phyloP scores from a whole-genome alignment of 352 stramenopile genomes.

The Plasmopara halstedii region DNA sequence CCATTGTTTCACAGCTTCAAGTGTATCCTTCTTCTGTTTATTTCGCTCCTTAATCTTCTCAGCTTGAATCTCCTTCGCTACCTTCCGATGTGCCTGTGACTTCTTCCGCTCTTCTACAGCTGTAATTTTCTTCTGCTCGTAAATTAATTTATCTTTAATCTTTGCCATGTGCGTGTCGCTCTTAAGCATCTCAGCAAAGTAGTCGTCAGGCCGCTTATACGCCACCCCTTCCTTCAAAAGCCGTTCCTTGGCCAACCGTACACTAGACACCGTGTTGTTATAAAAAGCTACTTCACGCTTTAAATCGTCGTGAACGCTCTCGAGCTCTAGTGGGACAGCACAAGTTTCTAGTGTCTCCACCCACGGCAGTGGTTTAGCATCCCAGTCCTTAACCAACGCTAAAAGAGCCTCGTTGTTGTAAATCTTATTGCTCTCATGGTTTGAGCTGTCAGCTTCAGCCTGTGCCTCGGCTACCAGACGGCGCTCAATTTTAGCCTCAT shows the following conservation, averaged over 20 bases:
- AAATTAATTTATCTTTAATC: slow-evolving; percentile 98
- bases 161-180: slow-evolving; percentile 93
- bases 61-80: slow-evolving; percentile 91
- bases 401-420: slow-evolving; percentile 71
- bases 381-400: slow-evolving; percentile 50
- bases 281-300: slow-evolving; percentile 96
- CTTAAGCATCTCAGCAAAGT: slow-evolving; percentile 99
- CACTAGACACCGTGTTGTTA: slow-evolving; percentile 81
- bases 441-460: slow-evolving; percentile 30
- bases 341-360: slow-evolving; percentile 78
- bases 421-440: slow-evolving; percentile 44
- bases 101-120: slow-evolving; percentile 97
- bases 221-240: slow-evolving; percentile 65
- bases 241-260: slow-evolving; percentile 63
- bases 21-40: slow-evolving; percentile 83
- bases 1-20: slow-evolving; percentile 84
- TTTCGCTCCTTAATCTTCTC: slow-evolving; percentile 78
- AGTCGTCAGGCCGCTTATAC: slow-evolving; percentile 94
- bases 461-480: slow-evolving; percentile 64
- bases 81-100: slow-evolving; percentile 94
- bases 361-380: slow-evolving; percentile 50
- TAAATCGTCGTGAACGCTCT: slow-evolving; percentile 83
- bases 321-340: slow-evolving; percentile 41
- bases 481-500: slow-evolving; percentile 64
- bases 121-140: slow-evolving; percentile 99